Evolutionary conservation across 2,329 filamentous ascomycete genomes (phyloP).

Genomic region (Stagonosporopsis vannaccii): DNA sequence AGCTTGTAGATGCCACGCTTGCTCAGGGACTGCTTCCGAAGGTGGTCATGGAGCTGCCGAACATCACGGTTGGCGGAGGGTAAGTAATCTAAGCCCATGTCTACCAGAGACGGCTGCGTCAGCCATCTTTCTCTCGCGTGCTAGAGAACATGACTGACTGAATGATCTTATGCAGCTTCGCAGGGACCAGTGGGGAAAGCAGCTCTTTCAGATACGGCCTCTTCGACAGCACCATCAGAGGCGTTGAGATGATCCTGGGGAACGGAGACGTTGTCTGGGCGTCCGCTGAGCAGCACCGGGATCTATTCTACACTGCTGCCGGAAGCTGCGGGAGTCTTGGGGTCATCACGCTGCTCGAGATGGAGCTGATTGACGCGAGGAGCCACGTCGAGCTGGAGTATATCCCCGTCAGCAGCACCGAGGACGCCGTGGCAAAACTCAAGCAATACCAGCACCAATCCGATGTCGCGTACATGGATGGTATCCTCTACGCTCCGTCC

Average conservation of each 20-base stretch:
- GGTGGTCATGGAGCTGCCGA: constrained; percentile 75
- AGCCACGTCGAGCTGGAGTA: constrained; percentile 69
- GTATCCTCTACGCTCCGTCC: constrained; percentile 66
- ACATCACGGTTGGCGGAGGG: constrained; percentile 72
- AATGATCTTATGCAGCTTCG: constrained; percentile 52
- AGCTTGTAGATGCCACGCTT: constrained; percentile 65
- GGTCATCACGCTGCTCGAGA: constrained; percentile 66
- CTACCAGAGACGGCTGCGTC: neutral
- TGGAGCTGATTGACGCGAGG: constrained; percentile 63
- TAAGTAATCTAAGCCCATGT: constrained; percentile 17
- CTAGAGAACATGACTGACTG: neutral
- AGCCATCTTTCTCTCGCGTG: neutral
- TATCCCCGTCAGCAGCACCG: constrained; percentile 59
- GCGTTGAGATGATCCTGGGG: constrained; percentile 68
- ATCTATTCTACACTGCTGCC: constrained; percentile 67
- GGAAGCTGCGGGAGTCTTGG: constrained; percentile 68
- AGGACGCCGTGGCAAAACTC: constrained; percentile 59
- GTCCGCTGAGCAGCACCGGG: constrained; percentile 54
- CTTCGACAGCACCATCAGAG: constrained; percentile 69
- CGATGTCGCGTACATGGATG: constrained; percentile 71
- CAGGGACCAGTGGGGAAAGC: constrained; percentile 72
- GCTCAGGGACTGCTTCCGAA: constrained; percentile 64
- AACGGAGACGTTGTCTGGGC: constrained; percentile 63
- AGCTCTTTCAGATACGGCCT: constrained; percentile 71
- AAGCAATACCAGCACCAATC: constrained; percentile 53